phyloP scores from a whole-genome alignment of 208 protist genomes.

The Wallacemonas sp. region DNA sequence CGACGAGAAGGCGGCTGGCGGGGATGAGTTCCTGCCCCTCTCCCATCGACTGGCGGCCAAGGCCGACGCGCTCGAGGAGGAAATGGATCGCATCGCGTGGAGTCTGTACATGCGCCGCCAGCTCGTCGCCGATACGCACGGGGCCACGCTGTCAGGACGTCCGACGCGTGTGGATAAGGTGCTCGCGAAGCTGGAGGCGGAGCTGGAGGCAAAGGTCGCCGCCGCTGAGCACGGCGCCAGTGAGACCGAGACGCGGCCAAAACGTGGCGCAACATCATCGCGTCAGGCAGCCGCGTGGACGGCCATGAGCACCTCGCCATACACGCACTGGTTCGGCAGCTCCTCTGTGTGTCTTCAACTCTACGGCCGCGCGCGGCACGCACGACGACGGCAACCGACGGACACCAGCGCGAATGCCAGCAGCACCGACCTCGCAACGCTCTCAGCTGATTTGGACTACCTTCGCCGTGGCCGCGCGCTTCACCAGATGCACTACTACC shows the following conservation, averaged over 20 bases:
- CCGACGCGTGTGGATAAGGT: conserved; percentile 44
- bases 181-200: conserved; percentile 15
- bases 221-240: no score
- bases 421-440: conserved; percentile 35
- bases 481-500: conserved; percentile 82
- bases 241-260: no score
- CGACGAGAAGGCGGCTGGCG: conserved; percentile 20
- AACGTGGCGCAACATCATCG: background rate
- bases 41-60: conserved; percentile 48
- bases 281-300: conserved; percentile 4
- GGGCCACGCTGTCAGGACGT: conserved; percentile 42
- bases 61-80: conserved; percentile 59
- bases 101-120: conserved; percentile 55
- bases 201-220: background rate
- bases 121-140: conserved; percentile 48
- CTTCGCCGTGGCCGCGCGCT: conserved; percentile 51
- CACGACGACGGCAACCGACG: no score
- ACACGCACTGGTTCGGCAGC: conserved; percentile 14
- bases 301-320: conserved; percentile 6
- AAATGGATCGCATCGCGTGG: conserved; percentile 64
- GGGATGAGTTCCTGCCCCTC: conserved; percentile 53
- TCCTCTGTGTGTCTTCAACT: conserved; percentile 6
- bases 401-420: no score
- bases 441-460: conserved; percentile 63
- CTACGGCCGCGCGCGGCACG: background rate